These are phyloP conservation scores for Dentipellis sp. DNA, from an alignment of 768 basidiomycete genomes.

Conservation along the genomic window DNA sequence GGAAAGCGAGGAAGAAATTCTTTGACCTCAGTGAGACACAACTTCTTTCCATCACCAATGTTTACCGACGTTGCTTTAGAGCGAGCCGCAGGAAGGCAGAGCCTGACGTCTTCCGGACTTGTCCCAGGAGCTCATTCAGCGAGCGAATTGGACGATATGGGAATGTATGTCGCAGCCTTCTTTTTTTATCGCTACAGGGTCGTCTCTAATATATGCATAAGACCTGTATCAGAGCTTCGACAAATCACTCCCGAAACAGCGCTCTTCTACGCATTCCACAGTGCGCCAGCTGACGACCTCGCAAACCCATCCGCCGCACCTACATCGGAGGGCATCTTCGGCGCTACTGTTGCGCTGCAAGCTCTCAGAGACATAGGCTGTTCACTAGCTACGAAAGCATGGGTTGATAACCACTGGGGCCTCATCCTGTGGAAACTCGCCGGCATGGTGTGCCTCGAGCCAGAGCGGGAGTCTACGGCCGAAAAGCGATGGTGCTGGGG, in stretches of 20 bases:
- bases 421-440: conserved; percentile 94
- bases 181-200: neutral
- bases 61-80: neutral
- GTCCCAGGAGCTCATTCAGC: conserved; percentile 36
- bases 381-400: conserved; percentile 55
- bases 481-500: conserved; percentile 70
- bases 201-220: neutral
- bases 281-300: neutral
- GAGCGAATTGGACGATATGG: conserved; percentile 37
- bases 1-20: neutral
- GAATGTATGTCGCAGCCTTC: conserved; percentile 31
- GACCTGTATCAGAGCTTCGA: conserved; percentile 10
- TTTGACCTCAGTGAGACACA: conserved; percentile 9
- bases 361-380: conserved; percentile 54
- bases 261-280: conserved; percentile 1
- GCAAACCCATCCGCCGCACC: neutral
- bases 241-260: conserved; percentile 7
- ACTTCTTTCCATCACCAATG: neutral
- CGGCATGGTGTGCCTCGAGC: conserved; percentile 70
- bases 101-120: conserved; percentile 40
- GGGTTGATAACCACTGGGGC: conserved; percentile 91
- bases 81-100: conserved; percentile 25
- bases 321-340: conserved; percentile 25
- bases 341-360: conserved; percentile 44
- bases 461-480: conserved; percentile 41